Percentiles rank a stretch among this genome's conserved stretches.
These are phyloP conservation scores for Ammopiptanthus mongolicus DNA, from an alignment of 306 rosid species.

Conservation along the genomic window DNA sequence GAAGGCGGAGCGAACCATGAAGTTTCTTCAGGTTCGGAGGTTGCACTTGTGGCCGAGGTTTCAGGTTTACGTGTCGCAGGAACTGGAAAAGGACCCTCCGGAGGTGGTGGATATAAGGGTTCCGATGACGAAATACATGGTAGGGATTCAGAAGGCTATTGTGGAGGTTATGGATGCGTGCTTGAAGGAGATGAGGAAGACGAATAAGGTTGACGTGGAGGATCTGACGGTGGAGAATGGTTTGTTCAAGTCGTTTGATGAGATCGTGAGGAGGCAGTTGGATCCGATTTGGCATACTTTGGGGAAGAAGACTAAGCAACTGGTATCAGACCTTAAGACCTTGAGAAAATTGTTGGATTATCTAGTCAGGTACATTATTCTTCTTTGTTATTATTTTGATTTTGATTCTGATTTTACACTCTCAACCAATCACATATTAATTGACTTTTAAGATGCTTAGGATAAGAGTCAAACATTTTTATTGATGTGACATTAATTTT, in stretches of 20 bases:
- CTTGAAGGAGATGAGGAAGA: slow-evolving; percentile 94
- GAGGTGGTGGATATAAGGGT: slow-evolving; percentile 81
- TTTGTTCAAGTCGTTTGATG: slow-evolving; percentile 90
- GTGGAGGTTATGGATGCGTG: slow-evolving; percentile 96
- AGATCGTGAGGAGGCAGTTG: slow-evolving; percentile 86
- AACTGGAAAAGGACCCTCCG: slow-evolving; percentile 74
- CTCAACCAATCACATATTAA: no score
- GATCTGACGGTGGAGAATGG: slow-evolving; percentile 88
- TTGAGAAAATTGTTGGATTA: slow-evolving; percentile 88
- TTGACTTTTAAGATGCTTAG: no score
- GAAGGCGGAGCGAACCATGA: slow-evolving; percentile 72
- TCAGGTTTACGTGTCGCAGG: slow-evolving; percentile 73
- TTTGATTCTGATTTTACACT: no score
- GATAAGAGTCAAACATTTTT: no score
- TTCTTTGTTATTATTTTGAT: no score
- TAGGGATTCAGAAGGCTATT: slow-evolving; percentile 77
- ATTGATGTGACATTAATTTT: no score
- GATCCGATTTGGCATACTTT: slow-evolving; percentile 98
- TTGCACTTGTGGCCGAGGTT: slow-evolving; percentile 90
- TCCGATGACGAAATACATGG: slow-evolving; percentile 72
- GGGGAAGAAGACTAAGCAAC: slow-evolving; percentile 92
- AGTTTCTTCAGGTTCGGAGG: slow-evolving; percentile 51
- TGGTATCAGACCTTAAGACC: slow-evolving; percentile 85
- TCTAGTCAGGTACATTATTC: slow-evolving; percentile 59
- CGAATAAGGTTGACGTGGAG: slow-evolving; percentile 90